These are phyloP conservation scores for Pleurotus platypus DNA, from an alignment of 768 basidiomycete species.

Conservation along the genomic window DNA sequence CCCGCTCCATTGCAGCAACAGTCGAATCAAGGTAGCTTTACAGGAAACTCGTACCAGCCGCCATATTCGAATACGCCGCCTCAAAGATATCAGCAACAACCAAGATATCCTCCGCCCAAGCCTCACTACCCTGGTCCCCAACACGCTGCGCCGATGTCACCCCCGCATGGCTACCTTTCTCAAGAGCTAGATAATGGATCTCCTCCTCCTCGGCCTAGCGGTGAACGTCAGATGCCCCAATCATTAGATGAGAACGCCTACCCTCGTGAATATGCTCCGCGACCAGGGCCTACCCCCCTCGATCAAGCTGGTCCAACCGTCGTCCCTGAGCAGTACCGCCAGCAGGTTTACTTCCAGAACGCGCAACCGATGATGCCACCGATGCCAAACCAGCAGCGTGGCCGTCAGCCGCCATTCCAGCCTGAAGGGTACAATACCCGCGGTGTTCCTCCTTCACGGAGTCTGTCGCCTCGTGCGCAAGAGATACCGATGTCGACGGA, in stretches of 20 bases:
- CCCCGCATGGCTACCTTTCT: neutral
- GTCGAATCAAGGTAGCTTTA: neutral
- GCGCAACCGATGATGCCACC: too few relatives aligned
- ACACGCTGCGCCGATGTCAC: neutral
- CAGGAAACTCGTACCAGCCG: neutral
- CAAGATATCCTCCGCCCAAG: neutral
- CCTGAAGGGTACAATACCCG: neutral
- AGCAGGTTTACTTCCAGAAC: too few relatives aligned
- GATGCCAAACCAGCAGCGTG: neutral
- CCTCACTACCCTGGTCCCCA: neutral
- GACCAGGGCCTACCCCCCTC: neutral
- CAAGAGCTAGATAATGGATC: too few relatives aligned
- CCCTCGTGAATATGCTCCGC: neutral
- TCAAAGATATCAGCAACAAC: neutral
- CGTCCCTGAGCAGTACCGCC: too few relatives aligned
- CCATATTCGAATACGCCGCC: neutral
- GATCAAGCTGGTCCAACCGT: too few relatives aligned
- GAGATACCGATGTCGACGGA: neutral
- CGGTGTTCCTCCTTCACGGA: neutral
- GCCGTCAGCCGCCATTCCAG: neutral
- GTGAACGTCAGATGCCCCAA: too few relatives aligned
- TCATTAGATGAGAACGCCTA: neutral
- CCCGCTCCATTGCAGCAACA: conserved; percentile 4
- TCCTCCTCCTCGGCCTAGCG: too few relatives aligned
- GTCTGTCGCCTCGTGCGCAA: neutral